Evolutionary conservation across 1,139 yeast genomes (phyloP), one percentile per base, ranked within the genome.

Genomic region (Yamadazyma blattariae): DNA sequence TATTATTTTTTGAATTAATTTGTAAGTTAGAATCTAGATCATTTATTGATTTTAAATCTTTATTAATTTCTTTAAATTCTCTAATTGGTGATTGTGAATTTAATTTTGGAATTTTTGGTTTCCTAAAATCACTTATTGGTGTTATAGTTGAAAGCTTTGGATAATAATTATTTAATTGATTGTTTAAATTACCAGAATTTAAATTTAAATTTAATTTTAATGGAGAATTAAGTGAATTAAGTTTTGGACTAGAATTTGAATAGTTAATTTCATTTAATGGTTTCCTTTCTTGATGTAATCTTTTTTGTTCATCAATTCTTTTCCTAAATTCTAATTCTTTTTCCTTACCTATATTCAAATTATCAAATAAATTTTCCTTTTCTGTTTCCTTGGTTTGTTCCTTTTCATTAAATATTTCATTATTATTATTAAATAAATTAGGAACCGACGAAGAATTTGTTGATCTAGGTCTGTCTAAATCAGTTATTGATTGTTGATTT

Each of bases 251-350:
- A 5, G n/a, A 6, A 23, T 13, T 12, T n/a, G n/a, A n/a, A 23
- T 23, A n/a, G n/a, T 12, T 23, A n/a, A n/a, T 13, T 22, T 28
- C 16, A 18, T 29, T 19, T 9, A 13, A 26, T 14, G 21, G 20
- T 15, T 14, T 27, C 12, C 24, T 20, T 12, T 28, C 14, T 27
- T 23, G 56, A 35, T 51, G 51, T 8, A 49, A 23, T 27, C 27
- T 39, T 36, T 54, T 54, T 35, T 57, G 59, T 31, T 59, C 56
- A 22, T 61, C 63, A 14, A 59, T 57, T 34, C 60, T 41, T 33
- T 45, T 47, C 32, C 63, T 46, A 9, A 61, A 43, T 34, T 59
- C 64, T 5, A 42, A 37, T 33, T 57, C 60, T 32, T 56, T 58
- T 15, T 54, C 54, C 7, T 25, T 23, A 13, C 21, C 19, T 4